Evolutionary conservation across 2,329 filamentous ascomycete species (phyloP), one percentile per base, ranked within the genome.

Genomic region (Davidsoniella eucalypti): DNA sequence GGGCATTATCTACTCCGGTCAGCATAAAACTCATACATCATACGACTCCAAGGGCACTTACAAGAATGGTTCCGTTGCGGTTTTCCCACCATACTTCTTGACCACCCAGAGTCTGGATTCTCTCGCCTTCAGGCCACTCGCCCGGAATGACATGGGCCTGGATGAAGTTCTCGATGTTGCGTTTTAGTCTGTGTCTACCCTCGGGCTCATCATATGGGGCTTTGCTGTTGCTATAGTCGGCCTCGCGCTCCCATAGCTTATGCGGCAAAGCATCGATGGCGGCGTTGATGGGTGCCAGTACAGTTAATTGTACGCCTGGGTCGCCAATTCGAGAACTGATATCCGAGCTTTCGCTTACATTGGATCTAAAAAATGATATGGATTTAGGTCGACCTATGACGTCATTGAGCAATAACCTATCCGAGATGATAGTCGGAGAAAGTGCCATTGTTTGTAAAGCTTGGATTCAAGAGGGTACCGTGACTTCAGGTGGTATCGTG

Each of bases 261-360:
- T 82, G 73, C 1, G 87, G 84, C 21, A 96, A 69, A 1, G 65
- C 68, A 56, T 84, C 82, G 59, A 98, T 78, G 2, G 81, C 87
- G 16, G 75, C 78, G 69, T 98, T 96, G 49, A 84, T 69, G 0
- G 92, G 92, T 4, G 88, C 90, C 2, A 96, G 76, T 21, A 96
- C 79, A 2, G 87, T 95, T 14, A 84, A 84, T 61, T 90, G 88
- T 52, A 73, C 65, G 1, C 67, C 61, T 0, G 71, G 64, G 61
- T 86, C 75, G 57, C 83, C 75, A 12, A 96, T 75, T 1, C 84
- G 82, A 18, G 69, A 66, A 8, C 78, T 74, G 17, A 88, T 72
- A n/a, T 72, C 66, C 44, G 80, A 74, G 58, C 88, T 78, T 60
- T 90, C 82, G 53, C 87, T 78, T 4, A 82, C 81, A 59, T 94